These are phyloP conservation scores for Plasmopara halstedii DNA, from an alignment of 352 stramenopile species.

Conservation along the genomic window DNA sequence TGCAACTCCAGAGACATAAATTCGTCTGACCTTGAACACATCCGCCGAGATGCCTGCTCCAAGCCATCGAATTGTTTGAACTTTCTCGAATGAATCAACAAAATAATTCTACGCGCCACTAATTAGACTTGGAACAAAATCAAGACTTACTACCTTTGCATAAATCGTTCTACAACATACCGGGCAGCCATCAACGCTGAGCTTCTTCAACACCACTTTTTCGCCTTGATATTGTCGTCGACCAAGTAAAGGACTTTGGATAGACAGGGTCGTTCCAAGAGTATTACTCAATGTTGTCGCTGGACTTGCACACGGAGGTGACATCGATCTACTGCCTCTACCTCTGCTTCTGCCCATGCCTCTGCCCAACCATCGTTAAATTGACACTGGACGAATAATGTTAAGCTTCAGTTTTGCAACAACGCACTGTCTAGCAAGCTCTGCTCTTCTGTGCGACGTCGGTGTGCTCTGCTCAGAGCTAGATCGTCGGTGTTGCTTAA, in stretches of 20 bases:
- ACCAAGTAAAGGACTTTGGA: conserved; percentile 24
- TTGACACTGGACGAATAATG: too few relatives aligned
- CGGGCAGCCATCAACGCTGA: conserved; percentile 14
- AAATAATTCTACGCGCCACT: conserved; percentile 18
- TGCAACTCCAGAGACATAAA: neutral
- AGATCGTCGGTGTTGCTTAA: conserved; percentile 7
- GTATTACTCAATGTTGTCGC: conserved; percentile 29
- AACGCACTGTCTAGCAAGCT: conserved; percentile 12
- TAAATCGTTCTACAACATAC: conserved; percentile 11
- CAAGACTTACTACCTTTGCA: neutral
- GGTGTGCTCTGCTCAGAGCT: conserved; percentile 17
- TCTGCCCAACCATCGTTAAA: too few relatives aligned
- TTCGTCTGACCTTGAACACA: conserved; percentile 43
- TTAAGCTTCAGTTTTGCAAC: neutral
- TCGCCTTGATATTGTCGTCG: conserved; percentile 10
- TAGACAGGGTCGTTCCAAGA: conserved; percentile 31
- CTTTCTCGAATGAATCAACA: conserved; percentile 34
- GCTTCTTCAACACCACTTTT: conserved; percentile 21
- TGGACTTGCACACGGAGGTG: conserved; percentile 32
- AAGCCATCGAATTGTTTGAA: conserved; percentile 54
- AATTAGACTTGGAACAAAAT: neutral
- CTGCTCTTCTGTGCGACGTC: conserved; percentile 5
- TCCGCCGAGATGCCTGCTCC: conserved; percentile 63
- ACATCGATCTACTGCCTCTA: conserved; percentile 14
- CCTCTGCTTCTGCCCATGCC: too few relatives aligned